Percentiles rank a stretch among this genome's conserved stretches.
These are phyloP conservation scores for Penicillium verhagenii DNA, from an alignment of 495 filamentous ascomycete species.

Conservation along the genomic window DNA sequence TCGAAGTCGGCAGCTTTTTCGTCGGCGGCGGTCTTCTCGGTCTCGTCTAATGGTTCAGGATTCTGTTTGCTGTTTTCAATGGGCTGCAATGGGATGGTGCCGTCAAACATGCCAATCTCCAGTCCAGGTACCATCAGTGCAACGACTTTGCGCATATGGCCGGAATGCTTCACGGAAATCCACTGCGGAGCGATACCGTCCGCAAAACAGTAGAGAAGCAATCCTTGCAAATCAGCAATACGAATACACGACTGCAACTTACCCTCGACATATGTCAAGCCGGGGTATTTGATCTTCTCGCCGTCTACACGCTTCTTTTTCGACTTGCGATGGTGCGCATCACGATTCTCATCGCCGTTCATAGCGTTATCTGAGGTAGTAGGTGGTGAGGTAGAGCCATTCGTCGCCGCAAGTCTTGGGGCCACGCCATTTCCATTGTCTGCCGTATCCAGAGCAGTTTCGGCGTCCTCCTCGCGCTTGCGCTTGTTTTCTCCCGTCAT, in stretches of 20 bases:
- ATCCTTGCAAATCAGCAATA: constrained; percentile 72
- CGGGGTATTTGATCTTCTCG: constrained; percentile 73
- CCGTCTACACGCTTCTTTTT: constrained; percentile 43
- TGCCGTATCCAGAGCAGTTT: background rate
- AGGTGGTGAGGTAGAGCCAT: background rate
- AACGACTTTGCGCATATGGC: constrained; percentile 76
- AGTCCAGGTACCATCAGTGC: constrained; percentile 93
- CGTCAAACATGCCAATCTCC: constrained; percentile 86
- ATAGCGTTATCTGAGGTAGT: background rate
- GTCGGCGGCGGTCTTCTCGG: constrained; percentile 21
- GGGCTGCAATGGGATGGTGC: constrained; percentile 51
- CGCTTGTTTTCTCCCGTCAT: constrained; percentile 34
- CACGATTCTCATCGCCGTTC: background rate
- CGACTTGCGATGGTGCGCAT: constrained; percentile 15
- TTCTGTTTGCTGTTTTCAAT: constrained; percentile 6
- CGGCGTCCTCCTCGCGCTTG: constrained; percentile 26
- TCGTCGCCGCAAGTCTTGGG: background rate
- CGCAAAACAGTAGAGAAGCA: constrained; percentile 86
- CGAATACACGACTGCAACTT: constrained; percentile 73
- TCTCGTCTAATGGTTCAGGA: constrained; percentile 15
- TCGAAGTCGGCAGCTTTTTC: constrained; percentile 33
- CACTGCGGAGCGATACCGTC: constrained; percentile 84
- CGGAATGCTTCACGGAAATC: constrained; percentile 75
- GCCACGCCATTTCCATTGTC: background rate
- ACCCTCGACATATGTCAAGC: constrained; percentile 64